These are phyloP conservation scores for Fusarium sp. DNA, from an alignment of 2,329 filamentous ascomycete genomes.

Conservation along the genomic window DNA sequence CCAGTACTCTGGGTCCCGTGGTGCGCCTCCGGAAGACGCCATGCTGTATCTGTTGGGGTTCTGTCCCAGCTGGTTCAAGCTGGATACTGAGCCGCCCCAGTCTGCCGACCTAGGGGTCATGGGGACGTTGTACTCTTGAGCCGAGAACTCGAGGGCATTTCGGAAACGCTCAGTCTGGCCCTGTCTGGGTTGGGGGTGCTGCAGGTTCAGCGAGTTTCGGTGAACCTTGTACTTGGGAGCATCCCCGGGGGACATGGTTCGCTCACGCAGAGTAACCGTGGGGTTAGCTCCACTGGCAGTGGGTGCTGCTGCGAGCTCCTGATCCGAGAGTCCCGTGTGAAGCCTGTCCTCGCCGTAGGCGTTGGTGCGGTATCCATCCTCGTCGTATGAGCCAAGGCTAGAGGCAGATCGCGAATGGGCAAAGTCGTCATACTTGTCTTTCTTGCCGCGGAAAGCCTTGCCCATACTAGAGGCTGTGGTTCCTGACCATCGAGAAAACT, in stretches of 20 bases:
- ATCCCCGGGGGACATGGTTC: constrained; percentile 70
- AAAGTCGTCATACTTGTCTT: constrained; percentile 71
- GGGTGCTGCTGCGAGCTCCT: constrained; percentile 49
- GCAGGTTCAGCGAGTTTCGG: constrained; percentile 81
- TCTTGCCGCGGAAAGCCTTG: constrained; percentile 76
- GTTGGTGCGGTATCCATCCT: constrained; percentile 65
- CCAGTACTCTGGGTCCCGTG: constrained; percentile 58
- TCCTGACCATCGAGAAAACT: constrained; percentile 97
- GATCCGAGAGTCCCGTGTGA: constrained; percentile 67
- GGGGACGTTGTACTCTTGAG: constrained; percentile 73
- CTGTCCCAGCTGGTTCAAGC: constrained; percentile 64
- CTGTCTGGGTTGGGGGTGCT: constrained; percentile 82
- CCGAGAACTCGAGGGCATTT: constrained; percentile 78
- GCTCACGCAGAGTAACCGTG: constrained; percentile 53
- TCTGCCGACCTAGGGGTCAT: constrained; percentile 71
- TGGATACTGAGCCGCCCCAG: constrained; percentile 72
- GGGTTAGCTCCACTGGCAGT: constrained; percentile 41
- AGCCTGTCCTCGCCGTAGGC: constrained; percentile 72
- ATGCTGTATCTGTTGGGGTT: constrained; percentile 63
- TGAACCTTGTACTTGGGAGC: constrained; percentile 87
- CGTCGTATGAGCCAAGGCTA: constrained; percentile 74
- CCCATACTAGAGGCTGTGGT: constrained; percentile 91
- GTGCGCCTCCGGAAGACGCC: constrained; percentile 50
- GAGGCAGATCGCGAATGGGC: constrained; percentile 81
- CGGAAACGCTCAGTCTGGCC: constrained; percentile 81